Conservation (phyloP, 2,329 filamentous ascomycete species). For the Botrytis porri region DNA sequence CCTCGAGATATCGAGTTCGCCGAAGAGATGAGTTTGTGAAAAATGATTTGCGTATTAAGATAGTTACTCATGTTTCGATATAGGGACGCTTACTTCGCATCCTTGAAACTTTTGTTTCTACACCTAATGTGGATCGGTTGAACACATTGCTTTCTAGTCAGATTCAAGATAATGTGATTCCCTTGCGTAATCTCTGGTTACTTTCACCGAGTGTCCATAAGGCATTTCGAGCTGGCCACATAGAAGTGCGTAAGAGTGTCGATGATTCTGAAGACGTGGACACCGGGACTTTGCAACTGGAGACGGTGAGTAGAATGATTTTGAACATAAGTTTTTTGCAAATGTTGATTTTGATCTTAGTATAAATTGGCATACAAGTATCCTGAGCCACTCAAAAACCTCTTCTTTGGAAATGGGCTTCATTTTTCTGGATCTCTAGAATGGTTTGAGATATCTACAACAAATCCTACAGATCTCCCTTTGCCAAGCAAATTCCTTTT, state of each 20-base stretch:
- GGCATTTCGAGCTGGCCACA: neutral
- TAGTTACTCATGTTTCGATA: neutral
- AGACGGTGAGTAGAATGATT: neutral
- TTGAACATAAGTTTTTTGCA: no score
- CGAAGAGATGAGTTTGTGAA: neutral
- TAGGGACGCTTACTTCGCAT: neutral
- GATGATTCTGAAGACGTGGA: neutral
- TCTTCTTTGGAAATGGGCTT: neutral
- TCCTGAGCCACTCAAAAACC: neutral
- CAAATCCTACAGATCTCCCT: neutral
- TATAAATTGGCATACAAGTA: neutral
- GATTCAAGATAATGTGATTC: neutral
- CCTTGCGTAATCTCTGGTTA: neutral
- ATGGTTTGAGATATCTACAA: neutral
- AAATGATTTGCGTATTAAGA: neutral
- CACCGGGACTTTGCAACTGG: neutral
- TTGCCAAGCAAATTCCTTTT: constrained; percentile 1
- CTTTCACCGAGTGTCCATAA: neutral
- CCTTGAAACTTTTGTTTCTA: neutral
- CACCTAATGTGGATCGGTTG: neutral
- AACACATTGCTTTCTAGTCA: neutral
- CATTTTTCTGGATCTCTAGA: neutral
- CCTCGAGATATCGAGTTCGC: neutral
- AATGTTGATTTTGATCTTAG: neutral
- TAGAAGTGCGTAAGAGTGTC: neutral